Percentiles rank a stretch among this genome's conserved stretches.
Conservation (phyloP, 768 basidiomycete species). For the Mycena filopes region DNA sequence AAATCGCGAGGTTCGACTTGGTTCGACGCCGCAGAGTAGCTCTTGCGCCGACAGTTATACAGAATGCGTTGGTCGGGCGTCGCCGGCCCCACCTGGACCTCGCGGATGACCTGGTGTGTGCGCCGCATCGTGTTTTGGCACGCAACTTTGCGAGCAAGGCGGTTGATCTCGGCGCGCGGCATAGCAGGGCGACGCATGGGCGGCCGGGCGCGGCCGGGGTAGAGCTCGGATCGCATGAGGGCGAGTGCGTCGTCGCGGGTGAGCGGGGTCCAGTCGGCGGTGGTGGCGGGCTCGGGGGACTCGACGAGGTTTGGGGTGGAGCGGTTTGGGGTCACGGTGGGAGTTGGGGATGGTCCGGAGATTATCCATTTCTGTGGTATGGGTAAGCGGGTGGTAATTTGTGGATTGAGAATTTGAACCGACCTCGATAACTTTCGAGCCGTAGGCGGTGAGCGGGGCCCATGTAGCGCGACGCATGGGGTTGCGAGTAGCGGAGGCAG, state of each 20-base stretch:
- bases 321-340: background rate
- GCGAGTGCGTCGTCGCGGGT: background rate
- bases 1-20: background rate
- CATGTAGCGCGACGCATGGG: background rate
- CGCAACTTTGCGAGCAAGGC: background rate
- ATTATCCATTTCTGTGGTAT: background rate
- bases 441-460: background rate
- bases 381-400: background rate
- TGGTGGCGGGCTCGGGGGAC: background rate
- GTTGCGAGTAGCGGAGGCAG: background rate
- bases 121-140: background rate
- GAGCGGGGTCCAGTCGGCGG: background rate
- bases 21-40: background rate
- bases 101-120: background rate
- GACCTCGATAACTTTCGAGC: slow-evolving; percentile 3
- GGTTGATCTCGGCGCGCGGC: slow-evolving; percentile 1
- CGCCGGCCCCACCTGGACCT: background rate
- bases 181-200: background rate
- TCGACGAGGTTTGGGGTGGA: background rate
- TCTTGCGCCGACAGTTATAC: background rate
- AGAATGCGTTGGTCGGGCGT: slow-evolving; percentile 1
- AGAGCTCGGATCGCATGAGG: background rate
- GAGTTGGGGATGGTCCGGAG: background rate
- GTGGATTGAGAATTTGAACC: background rate
- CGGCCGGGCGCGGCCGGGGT: background rate